A percentile compares a stretch with the other conserved stretches of the same genome.
Evolutionary conservation across 331 rosid species (phyloP).

Genomic region (Quercus tomentella): DNA sequence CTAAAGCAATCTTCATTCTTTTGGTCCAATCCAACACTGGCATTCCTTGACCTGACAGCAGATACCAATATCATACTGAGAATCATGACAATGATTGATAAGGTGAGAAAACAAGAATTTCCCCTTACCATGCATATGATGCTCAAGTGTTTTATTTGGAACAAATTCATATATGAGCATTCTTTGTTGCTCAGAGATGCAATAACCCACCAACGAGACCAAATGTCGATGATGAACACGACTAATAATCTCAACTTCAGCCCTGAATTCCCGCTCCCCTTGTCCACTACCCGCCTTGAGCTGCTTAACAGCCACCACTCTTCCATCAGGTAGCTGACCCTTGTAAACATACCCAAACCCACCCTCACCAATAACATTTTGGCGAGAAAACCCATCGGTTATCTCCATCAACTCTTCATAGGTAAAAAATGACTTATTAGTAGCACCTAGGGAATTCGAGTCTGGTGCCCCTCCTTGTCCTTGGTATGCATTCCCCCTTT

Average conservation of each 20-base stretch:
- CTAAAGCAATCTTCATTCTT: slow-evolving; percentile 81
- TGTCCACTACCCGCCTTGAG: slow-evolving; percentile 93
- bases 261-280: slow-evolving; percentile 87
- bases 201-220: slow-evolving; percentile 86
- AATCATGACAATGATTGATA: background rate
- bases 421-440: slow-evolving; percentile 46
- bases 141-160: slow-evolving; percentile 78
- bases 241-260: slow-evolving; percentile 88
- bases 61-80: background rate
- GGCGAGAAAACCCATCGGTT: slow-evolving; percentile 58
- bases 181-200: slow-evolving; percentile 66
- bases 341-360: slow-evolving; percentile 88
- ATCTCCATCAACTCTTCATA: slow-evolving; percentile 65
- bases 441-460: slow-evolving; percentile 20
- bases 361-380: slow-evolving; percentile 81
- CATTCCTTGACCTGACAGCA: slow-evolving; percentile 47
- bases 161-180: slow-evolving; percentile 84
- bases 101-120: background rate
- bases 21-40: slow-evolving; percentile 77
- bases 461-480: slow-evolving; percentile 33
- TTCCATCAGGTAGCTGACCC: slow-evolving; percentile 73
- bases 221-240: slow-evolving; percentile 89
- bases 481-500: slow-evolving; percentile 20
- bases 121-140: slow-evolving; percentile 73
- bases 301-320: slow-evolving; percentile 70